Evolutionary conservation across 257 asterid species (phyloP), one percentile per base, ranked within the genome.

Genomic region (Thymus mandschuricus): DNA sequence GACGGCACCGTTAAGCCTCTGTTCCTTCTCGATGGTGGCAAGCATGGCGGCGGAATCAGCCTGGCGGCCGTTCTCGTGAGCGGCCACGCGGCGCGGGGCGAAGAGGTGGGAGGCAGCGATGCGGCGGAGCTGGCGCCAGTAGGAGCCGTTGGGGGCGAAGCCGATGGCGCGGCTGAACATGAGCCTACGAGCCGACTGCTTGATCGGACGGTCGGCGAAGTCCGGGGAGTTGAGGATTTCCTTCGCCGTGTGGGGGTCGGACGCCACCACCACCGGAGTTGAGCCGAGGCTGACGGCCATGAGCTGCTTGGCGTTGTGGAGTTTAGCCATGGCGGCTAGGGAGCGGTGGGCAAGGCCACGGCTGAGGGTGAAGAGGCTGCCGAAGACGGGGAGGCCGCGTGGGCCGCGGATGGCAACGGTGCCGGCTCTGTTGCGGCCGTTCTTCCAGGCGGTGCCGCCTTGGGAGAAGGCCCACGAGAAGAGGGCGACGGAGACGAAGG

Each of bases 101-200:
- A 88, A 88, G 50, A 88, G 81, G 57, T 86, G 95, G 0, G 86
- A 75, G 13, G 91, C 76, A 30, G 95, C 82, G 62, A 86, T 79
- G 38, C 85, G 83, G 43, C 95, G 81, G 15, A 88, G 87, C 0
- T 69, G 73, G 35, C 95, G 82, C 95, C 95, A 88, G 76, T 88
- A 84, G 21, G 77, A 51, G 1, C 92, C 92, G 12, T 79, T 82
- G 4, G 89, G 89, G 1, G 92, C 95, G 57, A 88, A 88, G 0
- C 95, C 95, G 2, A 88, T 88, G 5, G 95, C 86, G n/a, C 88
- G 81, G 52, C 56, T 50, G 56, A 50, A 50, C 56, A 50, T 50
- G 56, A 50, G 56, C 29, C 56, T 50, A 29, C 56, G 64, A 0
- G 89, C 95, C 0, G 95, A 86, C 56, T 88, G 86, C 64, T 88